Base-by-base conservation (phyloP, 2,329 filamentous ascomycete species). In the Ascochyta rabiei region DNA sequence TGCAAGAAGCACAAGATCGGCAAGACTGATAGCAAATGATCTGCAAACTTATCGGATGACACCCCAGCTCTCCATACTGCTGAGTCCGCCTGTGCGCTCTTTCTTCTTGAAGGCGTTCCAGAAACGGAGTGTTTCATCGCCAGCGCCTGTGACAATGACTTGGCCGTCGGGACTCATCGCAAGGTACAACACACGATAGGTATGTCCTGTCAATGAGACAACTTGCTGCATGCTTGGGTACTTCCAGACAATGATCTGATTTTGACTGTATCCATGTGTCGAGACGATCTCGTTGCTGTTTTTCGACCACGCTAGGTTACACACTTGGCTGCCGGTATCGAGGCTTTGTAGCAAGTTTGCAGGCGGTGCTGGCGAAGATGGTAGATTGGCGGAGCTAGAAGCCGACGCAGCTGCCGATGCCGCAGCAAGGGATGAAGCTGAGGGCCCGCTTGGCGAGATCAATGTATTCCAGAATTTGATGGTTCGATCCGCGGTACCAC, bases 161-260 rank as follows among this genome's bases (percentile, higher is more conserved):
- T 93, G 86, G 16, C 95, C 95, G 70, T 98, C 93, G 1, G 95
- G 95, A 70, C 93, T 97, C 92, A 98, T 98, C 28, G 93, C 93
- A 47, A 99, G 82, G 74, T 98, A 99, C 3, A 99, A 82, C 12
- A 99, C 95, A 69, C 95, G 89, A 76, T 96, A 98, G 1, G 95
- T 99, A 75, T 99, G 95, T 0, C 95, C 95, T 0, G 95, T 99
- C 40, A 99, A 81, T 63, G 91, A 96, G 35, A 91, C 93, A 8
- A 99, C 92, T 74, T 98, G 95, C 43, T 91, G 91, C 95, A 99
- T 98, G 63, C 89, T 93, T 1, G 95, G 95, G 71, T 99, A 99
- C 72, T 99, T 99, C 95, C 95, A 99, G 50, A 99, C 91, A 33
- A 98, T 93, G 67, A 99, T 97, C 75, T 98, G 95, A 74, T 99